These are phyloP conservation scores for Psilocybe azurescens DNA, from an alignment of 768 basidiomycete species.

Conservation along the genomic window DNA sequence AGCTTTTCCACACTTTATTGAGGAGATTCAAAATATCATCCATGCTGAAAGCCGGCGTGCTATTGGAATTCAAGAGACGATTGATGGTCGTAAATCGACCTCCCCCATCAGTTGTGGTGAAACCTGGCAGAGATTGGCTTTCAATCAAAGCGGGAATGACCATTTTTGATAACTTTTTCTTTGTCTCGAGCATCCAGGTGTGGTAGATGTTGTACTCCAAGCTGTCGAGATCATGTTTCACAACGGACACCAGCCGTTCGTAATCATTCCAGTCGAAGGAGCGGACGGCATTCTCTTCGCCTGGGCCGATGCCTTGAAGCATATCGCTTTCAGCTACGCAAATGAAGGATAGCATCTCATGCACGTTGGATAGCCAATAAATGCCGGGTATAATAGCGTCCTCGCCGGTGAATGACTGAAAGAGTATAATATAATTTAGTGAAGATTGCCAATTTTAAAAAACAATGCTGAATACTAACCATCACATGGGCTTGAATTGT, in stretches of 20 bases:
- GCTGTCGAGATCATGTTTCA: constrained; percentile 98
- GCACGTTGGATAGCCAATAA: constrained; percentile 99
- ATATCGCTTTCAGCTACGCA: constrained; percentile 99
- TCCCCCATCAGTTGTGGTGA: constrained; percentile 93
- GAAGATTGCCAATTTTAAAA: background rate
- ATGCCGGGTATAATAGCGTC: constrained; percentile 96
- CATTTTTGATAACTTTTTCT: constrained; percentile 96
- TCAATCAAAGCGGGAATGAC: constrained; percentile 98
- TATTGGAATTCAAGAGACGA: constrained; percentile 86
- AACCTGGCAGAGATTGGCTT: constrained; percentile 96
- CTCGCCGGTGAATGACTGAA: constrained; percentile 87
- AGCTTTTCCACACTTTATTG: constrained; percentile 97
- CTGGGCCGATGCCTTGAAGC: constrained; percentile 96
- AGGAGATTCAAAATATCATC: constrained; percentile 96
- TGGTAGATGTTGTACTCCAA: constrained; percentile 99
- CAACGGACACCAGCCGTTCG: constrained; percentile 94
- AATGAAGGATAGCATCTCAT: constrained; percentile 99
- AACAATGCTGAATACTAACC: constrained; percentile 57
- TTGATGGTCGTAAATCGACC: constrained; percentile 82
- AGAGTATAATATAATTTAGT: constrained; percentile 13
- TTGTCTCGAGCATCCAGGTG: constrained; percentile 98
- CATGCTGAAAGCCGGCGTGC: constrained; percentile 93
- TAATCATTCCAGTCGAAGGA: constrained; percentile 98
- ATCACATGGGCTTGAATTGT: constrained; percentile 97
- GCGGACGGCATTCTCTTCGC: constrained; percentile 89